Evolutionary conservation across 495 filamentous ascomycete genomes (phyloP), one percentile per base, ranked within the genome.

Genomic region (Clavariopsis aquatica): DNA sequence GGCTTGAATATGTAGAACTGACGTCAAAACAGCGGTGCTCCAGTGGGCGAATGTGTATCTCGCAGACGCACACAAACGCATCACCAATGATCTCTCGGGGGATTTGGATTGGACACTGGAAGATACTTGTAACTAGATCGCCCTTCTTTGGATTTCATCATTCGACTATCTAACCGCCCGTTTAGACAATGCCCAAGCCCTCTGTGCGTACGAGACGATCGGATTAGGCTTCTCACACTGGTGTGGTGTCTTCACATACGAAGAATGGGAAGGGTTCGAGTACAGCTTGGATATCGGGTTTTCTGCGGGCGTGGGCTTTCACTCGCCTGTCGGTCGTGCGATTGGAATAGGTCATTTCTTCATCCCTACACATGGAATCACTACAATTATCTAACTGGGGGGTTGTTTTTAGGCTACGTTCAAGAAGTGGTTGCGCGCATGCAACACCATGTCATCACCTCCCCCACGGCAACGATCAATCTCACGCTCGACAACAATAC

Each of bases 361-460:
- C 52, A 56, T 17, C 19, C 26, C 34, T 2, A 31, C 27, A n/a
- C n/a, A n/a, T n/a, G n/a, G n/a, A n/a, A n/a, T n/a, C n/a, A n/a
- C n/a, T n/a, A n/a, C n/a, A n/a, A n/a, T n/a, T n/a, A n/a, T n/a
- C n/a, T n/a, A n/a, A n/a, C n/a, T n/a, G n/a, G n/a, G n/a, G n/a
- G n/a, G n/a, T n/a, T n/a, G n/a, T n/a, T 0, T 19, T 22, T 15
- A 62, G 66, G 66, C 19, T 89, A 85, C 61, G 81, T 87, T 13
- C 75, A 85, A 53, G 86, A 89, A 73, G 78, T 87, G 38, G 72
- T 84, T 1, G 86, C 84, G 6, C 78, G 86, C 20, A 78, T 88
- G 7, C 61, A 81, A 57, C 75, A 82, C 65, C 83, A 85, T 66
- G 77, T 82, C 5, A 74, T 82, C 22, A 78, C 77, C 20, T 77